phyloP scores from a whole-genome alignment of 805 yeast genomes.

The Hanseniaspora meyeri region DNA sequence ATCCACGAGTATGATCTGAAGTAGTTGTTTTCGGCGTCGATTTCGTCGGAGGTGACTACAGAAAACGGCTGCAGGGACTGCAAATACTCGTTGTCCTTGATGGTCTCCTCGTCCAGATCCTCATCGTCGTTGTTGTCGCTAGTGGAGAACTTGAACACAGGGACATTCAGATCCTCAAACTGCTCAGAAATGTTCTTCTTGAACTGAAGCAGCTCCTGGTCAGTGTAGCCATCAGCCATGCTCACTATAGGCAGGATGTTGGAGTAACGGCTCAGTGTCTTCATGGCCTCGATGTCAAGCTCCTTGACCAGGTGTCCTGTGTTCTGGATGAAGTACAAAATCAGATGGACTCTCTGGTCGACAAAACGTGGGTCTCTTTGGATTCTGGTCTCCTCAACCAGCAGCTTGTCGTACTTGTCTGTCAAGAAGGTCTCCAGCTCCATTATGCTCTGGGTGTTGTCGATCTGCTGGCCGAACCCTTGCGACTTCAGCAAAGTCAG shows the following conservation, averaged over 20 bases:
- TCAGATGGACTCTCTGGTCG: conserved; percentile 65
- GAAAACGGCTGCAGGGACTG: conserved; percentile 66
- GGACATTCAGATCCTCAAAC: conserved; percentile 56
- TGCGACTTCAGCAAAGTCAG: conserved; percentile 60
- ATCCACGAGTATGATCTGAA: conserved; percentile 65
- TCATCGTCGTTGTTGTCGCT: conserved; percentile 5
- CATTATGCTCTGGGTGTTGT: conserved; percentile 52
- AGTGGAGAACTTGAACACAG: conserved; percentile 50
- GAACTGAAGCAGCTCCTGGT: conserved; percentile 43
- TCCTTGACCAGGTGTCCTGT: conserved; percentile 71
- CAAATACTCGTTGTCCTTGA: conserved; percentile 54
- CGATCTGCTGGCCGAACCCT: conserved; percentile 68
- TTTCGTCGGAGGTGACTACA: conserved; percentile 51
- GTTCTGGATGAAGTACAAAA: conserved; percentile 61
- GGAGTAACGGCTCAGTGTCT: conserved; percentile 54
- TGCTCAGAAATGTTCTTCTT: conserved; percentile 50
- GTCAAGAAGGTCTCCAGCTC: conserved; percentile 58
- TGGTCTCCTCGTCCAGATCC: conserved; percentile 39
- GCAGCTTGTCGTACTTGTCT: conserved; percentile 64
- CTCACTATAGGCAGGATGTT: conserved; percentile 62
- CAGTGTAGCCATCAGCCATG: conserved; percentile 61
- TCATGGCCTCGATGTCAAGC: conserved; percentile 61
- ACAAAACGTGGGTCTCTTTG: conserved; percentile 72
- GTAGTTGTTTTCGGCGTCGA: conserved; percentile 40
- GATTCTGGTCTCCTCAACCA: conserved; percentile 79